Conservation (phyloP, 805 yeast species). For the Teunomyces aglyptinius region DNA sequence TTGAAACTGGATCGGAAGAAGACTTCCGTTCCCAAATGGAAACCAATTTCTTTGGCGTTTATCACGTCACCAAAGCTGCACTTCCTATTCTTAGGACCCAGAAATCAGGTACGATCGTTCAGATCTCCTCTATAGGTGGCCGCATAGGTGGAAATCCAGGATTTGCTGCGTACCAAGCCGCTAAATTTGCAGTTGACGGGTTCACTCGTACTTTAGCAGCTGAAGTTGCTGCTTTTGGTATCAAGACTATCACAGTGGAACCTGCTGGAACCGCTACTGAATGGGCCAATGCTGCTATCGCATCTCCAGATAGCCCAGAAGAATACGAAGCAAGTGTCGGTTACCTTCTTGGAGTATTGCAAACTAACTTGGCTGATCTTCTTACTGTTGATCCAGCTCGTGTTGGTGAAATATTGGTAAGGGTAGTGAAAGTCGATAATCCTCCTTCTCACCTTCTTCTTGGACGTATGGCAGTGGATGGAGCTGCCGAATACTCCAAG, state of each 20-base stretch:
- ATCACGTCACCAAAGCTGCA: background rate
- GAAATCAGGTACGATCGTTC: background rate
- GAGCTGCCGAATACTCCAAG: background rate
- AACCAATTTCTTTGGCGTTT: background rate
- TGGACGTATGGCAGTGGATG: background rate
- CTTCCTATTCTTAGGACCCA: background rate
- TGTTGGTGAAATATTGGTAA: conserved; percentile 1
- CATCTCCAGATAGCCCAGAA: background rate
- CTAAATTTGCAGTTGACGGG: background rate
- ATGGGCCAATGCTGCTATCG: background rate
- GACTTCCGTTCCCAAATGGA: background rate
- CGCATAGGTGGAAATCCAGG: background rate
- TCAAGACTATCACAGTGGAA: background rate
- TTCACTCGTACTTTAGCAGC: background rate
- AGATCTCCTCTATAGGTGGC: background rate
- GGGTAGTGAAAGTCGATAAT: background rate
- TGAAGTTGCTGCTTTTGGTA: background rate
- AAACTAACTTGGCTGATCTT: background rate
- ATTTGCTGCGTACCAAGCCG: background rate
- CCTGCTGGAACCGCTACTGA: background rate
- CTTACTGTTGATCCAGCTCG: background rate
- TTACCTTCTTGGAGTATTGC: background rate
- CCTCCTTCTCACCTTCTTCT: conserved; percentile 2
- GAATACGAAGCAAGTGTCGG: background rate
- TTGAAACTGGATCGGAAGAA: background rate